Evolutionary conservation across 805 yeast species (phyloP), one percentile per base, ranked within the genome.

Genomic region (Isabelozyma rhagii): DNA sequence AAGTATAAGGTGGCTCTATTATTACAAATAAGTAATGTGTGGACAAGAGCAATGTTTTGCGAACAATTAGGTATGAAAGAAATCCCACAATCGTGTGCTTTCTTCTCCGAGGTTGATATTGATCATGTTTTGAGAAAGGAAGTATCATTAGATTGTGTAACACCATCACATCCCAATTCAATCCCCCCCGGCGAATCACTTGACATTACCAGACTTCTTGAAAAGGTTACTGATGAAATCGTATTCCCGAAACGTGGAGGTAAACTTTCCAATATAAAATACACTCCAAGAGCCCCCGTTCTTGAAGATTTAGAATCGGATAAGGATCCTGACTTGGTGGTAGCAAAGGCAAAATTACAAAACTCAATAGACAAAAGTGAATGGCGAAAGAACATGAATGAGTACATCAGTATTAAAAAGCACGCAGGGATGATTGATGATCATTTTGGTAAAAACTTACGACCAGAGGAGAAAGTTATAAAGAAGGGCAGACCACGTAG

Each of bases 11-110:
- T 86, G 5, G 96, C 96, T 0, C 73, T 91, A 71, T 82, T 96
- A 1, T 72, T 94, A 44, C 99, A 94, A 63, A 80, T 96, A 17
- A 81, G 94, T 47, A 96, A 96, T 64, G 61, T 93, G 4, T 94
- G 99, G 99, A 93, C 98, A 0, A 76, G 99, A 51, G 96, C 96
- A 0, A 86, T 94, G 82, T 94, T 94, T 59, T 88, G 96, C 56
- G 96, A 92, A 62, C 96, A 91, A 60, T 68, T 93, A 61, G 97
- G 97, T 0, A 86, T 94, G 52, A 77, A 81, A 38, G 96, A 92
- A 55, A 75, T 94, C 39, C 99, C 99, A 0, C 97, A 92, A 59
- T 85, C 92, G 10, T 89, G 96, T 69, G 98, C 99, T 0, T 94
- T 94, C 63, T 94, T 94, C 64, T 89, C 97, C 1, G 91, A 90